Percentiles rank a stretch among this genome's conserved stretches.
phyloP scores from a whole-genome alignment of 768 basidiomycete species.

The Tephrocybe sp. region DNA sequence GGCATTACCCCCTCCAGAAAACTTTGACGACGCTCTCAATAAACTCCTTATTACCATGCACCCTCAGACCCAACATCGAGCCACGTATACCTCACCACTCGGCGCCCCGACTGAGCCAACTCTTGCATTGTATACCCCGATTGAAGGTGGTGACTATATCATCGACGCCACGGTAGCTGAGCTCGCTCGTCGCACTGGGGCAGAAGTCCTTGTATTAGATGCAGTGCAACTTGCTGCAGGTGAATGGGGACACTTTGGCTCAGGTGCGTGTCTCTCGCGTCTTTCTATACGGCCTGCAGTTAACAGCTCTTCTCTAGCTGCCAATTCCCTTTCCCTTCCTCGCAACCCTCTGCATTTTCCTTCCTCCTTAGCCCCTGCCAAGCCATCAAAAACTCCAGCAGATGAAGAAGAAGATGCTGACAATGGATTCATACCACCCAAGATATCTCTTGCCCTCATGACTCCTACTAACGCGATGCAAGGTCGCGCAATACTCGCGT shows the following conservation, averaged over 20 bases:
- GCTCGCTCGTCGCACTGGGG: slow-evolving; percentile 65
- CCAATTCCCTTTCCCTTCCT: slow-evolving; percentile 62
- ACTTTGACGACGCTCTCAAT: slow-evolving; percentile 73
- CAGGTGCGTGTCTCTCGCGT: slow-evolving; percentile 42
- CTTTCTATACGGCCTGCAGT: neutral
- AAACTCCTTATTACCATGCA: slow-evolving; percentile 77
- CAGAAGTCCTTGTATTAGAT: slow-evolving; percentile 86
- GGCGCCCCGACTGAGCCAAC: slow-evolving; percentile 72
- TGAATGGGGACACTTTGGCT: slow-evolving; percentile 83
- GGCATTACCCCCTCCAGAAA: slow-evolving; percentile 66
- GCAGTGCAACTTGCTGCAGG: slow-evolving; percentile 82
- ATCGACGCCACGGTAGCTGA: slow-evolving; percentile 78
- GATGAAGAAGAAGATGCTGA: slow-evolving; percentile 47
- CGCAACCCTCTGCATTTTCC: slow-evolving; percentile 77
- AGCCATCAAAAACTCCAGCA: slow-evolving; percentile 24
- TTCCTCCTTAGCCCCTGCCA: slow-evolving; percentile 23
- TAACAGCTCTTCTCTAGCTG: slow-evolving; percentile 45
- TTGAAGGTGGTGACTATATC: slow-evolving; percentile 80
- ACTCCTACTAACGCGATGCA: slow-evolving; percentile 27
- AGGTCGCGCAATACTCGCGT: slow-evolving; percentile 37
- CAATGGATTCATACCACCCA: slow-evolving; percentile 29
- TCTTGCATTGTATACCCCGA: slow-evolving; percentile 83
- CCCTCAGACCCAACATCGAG: slow-evolving; percentile 77
- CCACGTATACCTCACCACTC: slow-evolving; percentile 52
- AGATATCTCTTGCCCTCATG: slow-evolving; percentile 42